A percentile compares a stretch with the other conserved stretches of the same genome.
phyloP scores from a whole-genome alignment of 805 yeast genomes.

The Wickerhamomyces bovis region DNA sequence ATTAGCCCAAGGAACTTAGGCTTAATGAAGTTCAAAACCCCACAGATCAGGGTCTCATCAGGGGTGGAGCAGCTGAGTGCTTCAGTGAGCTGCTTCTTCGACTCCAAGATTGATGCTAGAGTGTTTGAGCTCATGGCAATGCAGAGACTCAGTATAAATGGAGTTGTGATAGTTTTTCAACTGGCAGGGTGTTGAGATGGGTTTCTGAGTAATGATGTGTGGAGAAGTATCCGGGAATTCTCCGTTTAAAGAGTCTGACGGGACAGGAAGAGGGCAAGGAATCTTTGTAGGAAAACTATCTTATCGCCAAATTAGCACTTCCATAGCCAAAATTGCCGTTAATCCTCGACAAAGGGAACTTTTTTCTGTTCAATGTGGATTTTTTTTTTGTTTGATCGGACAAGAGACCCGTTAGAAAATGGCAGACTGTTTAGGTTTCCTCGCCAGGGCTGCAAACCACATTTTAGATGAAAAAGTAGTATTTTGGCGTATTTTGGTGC shows the following conservation, averaged over 20 bases:
- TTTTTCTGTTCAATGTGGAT: constrained; percentile 1
- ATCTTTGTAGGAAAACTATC: background rate
- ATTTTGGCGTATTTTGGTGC: background rate
- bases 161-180: no score
- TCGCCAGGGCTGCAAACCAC: background rate
- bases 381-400: background rate
- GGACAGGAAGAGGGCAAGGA: background rate
- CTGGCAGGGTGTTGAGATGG: background rate
- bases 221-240: background rate
- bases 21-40: constrained; percentile 43
- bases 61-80: constrained; percentile 11
- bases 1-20: constrained; percentile 41
- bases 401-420: background rate
- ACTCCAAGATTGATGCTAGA: constrained; percentile 3
- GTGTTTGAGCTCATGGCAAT: background rate
- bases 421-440: background rate
- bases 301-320: background rate
- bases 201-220: background rate
- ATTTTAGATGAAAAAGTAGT: background rate
- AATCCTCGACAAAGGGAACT: background rate
- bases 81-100: constrained; percentile 9
- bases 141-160: background rate
- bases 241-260: background rate
- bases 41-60: constrained; percentile 25
- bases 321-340: background rate